Conservation (phyloP, 805 yeast genomes). For the Schwanniomyces vanrijiae region DNA sequence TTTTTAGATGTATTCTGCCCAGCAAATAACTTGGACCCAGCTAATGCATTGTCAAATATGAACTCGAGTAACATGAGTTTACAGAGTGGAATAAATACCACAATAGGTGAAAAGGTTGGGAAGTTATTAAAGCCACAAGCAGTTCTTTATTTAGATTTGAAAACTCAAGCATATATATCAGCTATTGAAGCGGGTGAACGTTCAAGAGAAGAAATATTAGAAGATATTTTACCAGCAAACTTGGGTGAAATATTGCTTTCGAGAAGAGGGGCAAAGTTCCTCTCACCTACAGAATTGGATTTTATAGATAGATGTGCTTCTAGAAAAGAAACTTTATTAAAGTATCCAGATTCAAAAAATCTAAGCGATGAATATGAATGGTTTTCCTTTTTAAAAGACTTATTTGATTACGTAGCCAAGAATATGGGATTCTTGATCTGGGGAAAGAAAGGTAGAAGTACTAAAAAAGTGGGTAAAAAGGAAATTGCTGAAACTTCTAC, state of each 20-base stretch:
- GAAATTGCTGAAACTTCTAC: conserved; percentile 9
- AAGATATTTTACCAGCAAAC: conserved; percentile 71
- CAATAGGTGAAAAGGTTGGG: conserved; percentile 46
- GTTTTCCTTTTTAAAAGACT: conserved; percentile 76
- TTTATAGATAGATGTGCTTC: conserved; percentile 73
- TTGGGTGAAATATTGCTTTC: conserved; percentile 47
- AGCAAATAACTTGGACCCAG: conserved; percentile 53
- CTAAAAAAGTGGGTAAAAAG: conserved; percentile 5
- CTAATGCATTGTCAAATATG: conserved; percentile 40
- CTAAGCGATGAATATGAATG: conserved; percentile 79
- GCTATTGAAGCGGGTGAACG: conserved; percentile 70
- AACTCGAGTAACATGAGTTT: conserved; percentile 27
- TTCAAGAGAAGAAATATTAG: conserved; percentile 63
- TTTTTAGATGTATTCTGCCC: conserved; percentile 90
- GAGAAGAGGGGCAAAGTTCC: conserved; percentile 32
- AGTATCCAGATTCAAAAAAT: conserved; percentile 45
- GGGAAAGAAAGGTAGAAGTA: conserved; percentile 51
- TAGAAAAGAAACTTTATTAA: conserved; percentile 62
- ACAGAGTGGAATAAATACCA: conserved; percentile 32
- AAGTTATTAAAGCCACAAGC: conserved; percentile 80
- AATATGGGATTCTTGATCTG: conserved; percentile 71
- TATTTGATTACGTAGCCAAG: conserved; percentile 75
- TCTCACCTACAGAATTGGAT: conserved; percentile 78
- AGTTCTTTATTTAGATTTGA: conserved; percentile 75
- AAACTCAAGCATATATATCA: conserved; percentile 93